phyloP scores from a whole-genome alignment of 129 eudicot genomes.

The Apium graveolens region DNA sequence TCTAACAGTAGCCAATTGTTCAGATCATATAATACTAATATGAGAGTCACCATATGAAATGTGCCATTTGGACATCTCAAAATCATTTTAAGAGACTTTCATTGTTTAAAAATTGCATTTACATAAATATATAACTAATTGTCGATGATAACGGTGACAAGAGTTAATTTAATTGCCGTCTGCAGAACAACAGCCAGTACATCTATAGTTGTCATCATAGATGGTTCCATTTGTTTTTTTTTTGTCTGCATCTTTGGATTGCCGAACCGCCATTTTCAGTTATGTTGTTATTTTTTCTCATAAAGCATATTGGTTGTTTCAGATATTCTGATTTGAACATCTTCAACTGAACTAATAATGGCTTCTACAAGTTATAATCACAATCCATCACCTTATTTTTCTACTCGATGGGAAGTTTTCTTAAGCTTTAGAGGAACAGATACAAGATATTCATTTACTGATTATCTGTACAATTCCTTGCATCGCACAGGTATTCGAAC shows the following conservation, averaged over 20 bases:
- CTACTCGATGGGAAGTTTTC: background rate
- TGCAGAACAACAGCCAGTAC: background rate
- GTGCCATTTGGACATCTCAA: background rate
- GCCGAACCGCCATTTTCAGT: background rate
- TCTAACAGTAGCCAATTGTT: background rate
- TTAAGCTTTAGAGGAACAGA: background rate
- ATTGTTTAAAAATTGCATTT: too few relatives aligned
- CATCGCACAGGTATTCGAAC: background rate
- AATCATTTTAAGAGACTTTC: background rate
- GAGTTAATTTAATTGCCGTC: background rate
- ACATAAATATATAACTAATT: too few relatives aligned
- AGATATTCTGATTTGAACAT: background rate
- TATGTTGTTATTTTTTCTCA: background rate
- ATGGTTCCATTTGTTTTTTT: background rate
- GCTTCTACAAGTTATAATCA: background rate
- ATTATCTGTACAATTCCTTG: background rate
- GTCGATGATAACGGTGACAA: background rate
- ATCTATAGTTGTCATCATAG: background rate
- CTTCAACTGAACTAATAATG: background rate
- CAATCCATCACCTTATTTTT: background rate
- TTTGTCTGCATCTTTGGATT: background rate
- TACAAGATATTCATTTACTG: background rate
- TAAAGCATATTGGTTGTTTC: background rate
- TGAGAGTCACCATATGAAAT: background rate
- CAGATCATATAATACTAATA: background rate